These are phyloP conservation scores for Turritis glabra DNA, from an alignment of 345 rosid genomes.

Conservation along the genomic window DNA sequence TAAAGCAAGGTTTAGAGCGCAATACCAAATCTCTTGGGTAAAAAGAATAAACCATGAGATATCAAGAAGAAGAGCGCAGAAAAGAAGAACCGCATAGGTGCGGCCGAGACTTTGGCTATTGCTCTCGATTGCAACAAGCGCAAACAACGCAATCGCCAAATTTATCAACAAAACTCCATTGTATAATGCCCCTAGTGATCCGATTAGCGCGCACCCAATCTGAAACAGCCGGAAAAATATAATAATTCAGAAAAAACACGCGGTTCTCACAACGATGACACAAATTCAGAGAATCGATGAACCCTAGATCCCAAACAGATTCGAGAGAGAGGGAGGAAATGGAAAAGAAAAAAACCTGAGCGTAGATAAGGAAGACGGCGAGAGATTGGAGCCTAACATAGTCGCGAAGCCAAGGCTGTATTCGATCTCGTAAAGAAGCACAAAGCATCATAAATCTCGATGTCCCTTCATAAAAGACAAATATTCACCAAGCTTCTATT, in stretches of 20 bases:
- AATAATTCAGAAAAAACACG: not conserved
- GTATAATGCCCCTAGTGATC: slow-evolving; percentile 86
- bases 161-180: slow-evolving; percentile 75
- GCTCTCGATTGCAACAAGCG: slow-evolving; percentile 86
- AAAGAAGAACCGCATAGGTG: slow-evolving; percentile 79
- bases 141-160: slow-evolving; percentile 75
- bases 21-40: slow-evolving; percentile 63
- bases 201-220: slow-evolving; percentile 87
- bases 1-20: not conserved
- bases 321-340: not conserved
- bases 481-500: not conserved
- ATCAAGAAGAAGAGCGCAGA: slow-evolving; percentile 64
- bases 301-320: slow-evolving; percentile 28
- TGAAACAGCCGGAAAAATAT: slow-evolving; percentile 11
- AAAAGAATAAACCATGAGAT: slow-evolving; percentile 74
- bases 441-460: slow-evolving; percentile 45
- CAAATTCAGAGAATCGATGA: slow-evolving; percentile 10
- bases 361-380: slow-evolving; percentile 85
- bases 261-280: too few species aligned
- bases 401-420: slow-evolving; percentile 73
- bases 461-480: slow-evolving; percentile 40
- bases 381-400: slow-evolving; percentile 74
- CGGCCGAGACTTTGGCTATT: slow-evolving; percentile 80
- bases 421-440: slow-evolving; percentile 50
- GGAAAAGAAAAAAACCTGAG: slow-evolving; percentile 49